Evolutionary conservation across 2,329 filamentous ascomycete genomes (phyloP), one percentile per base, ranked within the genome.

Genomic region (Pseudocercospora eumusae): DNA sequence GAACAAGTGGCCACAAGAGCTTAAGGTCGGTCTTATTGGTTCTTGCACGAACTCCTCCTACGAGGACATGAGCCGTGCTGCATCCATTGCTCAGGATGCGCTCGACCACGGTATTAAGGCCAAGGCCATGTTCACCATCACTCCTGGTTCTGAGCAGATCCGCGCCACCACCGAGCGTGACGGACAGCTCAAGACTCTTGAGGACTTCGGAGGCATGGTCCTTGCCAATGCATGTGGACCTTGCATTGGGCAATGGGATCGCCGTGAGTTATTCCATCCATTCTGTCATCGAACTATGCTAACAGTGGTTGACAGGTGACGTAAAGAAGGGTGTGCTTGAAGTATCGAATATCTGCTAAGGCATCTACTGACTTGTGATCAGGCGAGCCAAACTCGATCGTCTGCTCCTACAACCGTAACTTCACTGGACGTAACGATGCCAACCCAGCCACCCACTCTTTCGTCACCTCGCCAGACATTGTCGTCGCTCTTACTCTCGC

Each of bases 381-480:
- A 87, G 93, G 93, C 69, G 88, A 91, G 72, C 83, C 92, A 74
- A 99, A 99, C 88, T 96, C 92, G 6, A 99, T 99, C 78, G 84
- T 99, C 77, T 97, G 93, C 52, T 98, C 95, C 27, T 99, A 97
- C 88, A 99, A 99, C 89, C 92, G 95, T 81, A 98, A 99, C 88
- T 98, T 99, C 84, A 98, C 93, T 65, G 93, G 93, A 69, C 92
- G 95, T 77, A 98, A 98, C 79, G 93, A 96, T 71, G 92, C 91
- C 70, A 98, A 96, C 85, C 92, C 92, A 44, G 92, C 92, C 59
- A 96, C 92, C 56, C 92, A 96, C 83, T 91, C 91, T 62, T 96
- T 96, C 78, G 92, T 96, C 69, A 89, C 92, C 67, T 96, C 92
- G 6, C 92, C 92, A 60, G 92, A 96, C 76, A 82, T 96, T 65